Evolutionary conservation across 1,284 basidiomycete genomes (phyloP).

Genomic region (Marasmius fiardii): DNA sequence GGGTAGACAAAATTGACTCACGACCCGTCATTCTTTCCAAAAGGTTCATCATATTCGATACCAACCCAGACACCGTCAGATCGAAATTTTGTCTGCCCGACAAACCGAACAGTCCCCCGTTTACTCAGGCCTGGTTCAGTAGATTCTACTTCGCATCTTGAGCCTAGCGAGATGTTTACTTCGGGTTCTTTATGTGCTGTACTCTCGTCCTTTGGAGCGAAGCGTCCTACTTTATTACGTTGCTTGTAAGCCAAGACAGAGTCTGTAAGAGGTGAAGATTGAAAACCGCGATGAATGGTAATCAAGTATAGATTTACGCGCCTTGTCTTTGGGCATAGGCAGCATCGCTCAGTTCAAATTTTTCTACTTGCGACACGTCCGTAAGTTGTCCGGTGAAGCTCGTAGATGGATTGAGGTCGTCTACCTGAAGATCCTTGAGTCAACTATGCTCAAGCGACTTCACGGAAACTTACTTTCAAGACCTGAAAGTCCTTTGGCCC

Average conservation of each 20-base stretch:
- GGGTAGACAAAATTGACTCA: constrained; percentile 41
- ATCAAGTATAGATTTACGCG: constrained; percentile 30
- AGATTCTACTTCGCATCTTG: constrained; percentile 83
- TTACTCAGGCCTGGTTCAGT: constrained; percentile 64
- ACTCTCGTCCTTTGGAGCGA: constrained; percentile 51
- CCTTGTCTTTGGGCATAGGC: constrained; percentile 83
- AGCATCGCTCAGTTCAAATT: constrained; percentile 85
- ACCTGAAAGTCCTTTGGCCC: constrained; percentile 67
- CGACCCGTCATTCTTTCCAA: constrained; percentile 95
- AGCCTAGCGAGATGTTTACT: constrained; percentile 56
- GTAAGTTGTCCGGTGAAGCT: constrained; percentile 79
- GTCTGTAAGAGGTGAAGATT: constrained; percentile 49
- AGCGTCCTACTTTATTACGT: constrained; percentile 86
- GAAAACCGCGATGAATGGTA: background rate
- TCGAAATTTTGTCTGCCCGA: constrained; percentile 80
- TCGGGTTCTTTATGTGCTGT: constrained; percentile 23
- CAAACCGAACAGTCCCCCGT: constrained; percentile 82
- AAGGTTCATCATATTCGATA: constrained; percentile 93
- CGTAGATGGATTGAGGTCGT: constrained; percentile 71
- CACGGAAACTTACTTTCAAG: constrained; percentile 55
- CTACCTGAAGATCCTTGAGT: constrained; percentile 48
- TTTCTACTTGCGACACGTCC: constrained; percentile 86
- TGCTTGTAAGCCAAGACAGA: constrained; percentile 92
- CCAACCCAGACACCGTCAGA: constrained; percentile 83
- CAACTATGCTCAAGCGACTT: background rate